Conservation (phyloP, 106 monocot species). For the Apostasia shenzhenica region DNA sequence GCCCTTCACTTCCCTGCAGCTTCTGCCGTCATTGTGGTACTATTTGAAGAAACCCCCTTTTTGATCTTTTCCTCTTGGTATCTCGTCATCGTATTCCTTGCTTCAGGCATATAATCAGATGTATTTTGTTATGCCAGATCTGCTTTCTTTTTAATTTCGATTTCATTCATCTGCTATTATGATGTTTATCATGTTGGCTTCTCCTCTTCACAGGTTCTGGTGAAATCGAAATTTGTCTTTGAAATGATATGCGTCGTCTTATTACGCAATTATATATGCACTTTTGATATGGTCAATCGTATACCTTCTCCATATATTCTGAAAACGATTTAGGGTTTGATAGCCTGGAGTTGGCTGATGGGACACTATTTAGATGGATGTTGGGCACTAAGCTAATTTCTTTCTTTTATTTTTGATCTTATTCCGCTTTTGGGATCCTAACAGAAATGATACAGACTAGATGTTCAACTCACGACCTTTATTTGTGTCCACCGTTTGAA, state of each 20-base stretch:
- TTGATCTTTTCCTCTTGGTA: not conserved
- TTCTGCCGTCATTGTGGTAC: slow-evolving; percentile 1
- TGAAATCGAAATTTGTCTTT: not conserved
- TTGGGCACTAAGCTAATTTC: not conserved
- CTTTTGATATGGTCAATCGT: not conserved
- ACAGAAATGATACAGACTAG: too few species aligned
- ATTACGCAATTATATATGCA: not conserved
- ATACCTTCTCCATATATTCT: not conserved
- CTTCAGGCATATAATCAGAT: not conserved
- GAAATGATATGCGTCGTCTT: not conserved
- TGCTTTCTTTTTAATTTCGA: not conserved
- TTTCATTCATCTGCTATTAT: not conserved
- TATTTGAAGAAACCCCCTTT: not conserved
- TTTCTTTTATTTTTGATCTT: not conserved
- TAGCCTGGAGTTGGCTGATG: not conserved
- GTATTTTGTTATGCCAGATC: not conserved
- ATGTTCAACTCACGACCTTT: too few species aligned
- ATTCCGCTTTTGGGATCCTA: too few species aligned
- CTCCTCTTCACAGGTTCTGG: not conserved
- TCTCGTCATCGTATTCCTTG: not conserved
- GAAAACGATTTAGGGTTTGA: slow-evolving; percentile 1
- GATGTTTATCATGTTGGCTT: not conserved
- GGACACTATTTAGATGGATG: not conserved
- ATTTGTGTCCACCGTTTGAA: too few species aligned
- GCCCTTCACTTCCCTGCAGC: not conserved